Evolutionary conservation across 495 filamentous ascomycete species (phyloP).

Genomic region (Penicillium coffeae): DNA sequence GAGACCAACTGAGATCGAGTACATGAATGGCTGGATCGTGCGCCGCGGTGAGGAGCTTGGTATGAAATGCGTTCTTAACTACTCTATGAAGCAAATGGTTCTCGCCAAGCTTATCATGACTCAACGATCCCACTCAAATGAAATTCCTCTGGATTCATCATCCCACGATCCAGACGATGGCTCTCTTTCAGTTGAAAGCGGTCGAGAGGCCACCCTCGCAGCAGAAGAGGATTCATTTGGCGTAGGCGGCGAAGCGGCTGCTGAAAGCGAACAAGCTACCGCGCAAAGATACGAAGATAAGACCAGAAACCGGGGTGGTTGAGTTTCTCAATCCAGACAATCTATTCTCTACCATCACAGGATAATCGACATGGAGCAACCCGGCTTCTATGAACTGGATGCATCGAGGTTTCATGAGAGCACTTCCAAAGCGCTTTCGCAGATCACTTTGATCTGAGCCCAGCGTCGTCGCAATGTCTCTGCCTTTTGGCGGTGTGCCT

Average conservation of each 20-base stretch:
- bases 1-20: conserved; percentile 70
- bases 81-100: conserved; percentile 60
- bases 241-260: no score
- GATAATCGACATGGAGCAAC: no score
- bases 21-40: conserved; percentile 82
- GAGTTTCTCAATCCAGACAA: no score
- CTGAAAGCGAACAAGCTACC: no score
- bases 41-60: conserved; percentile 64
- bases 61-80: conserved; percentile 62
- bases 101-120: conserved; percentile 24
- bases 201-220: no score
- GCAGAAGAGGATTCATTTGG: no score
- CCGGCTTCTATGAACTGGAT: neutral
- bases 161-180: neutral
- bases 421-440: conserved; percentile 25
- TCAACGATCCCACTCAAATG: conserved; percentile 20
- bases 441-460: conserved; percentile 48
- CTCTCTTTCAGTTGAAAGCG: neutral
- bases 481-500: conserved; percentile 22
- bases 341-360: no score
- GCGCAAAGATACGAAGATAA: no score
- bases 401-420: conserved; percentile 6
- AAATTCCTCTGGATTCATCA: conserved; percentile 32
- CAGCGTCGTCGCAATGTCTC: conserved; percentile 45
- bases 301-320: no score